A percentile compares a stretch with the other conserved stretches of the same genome.
Evolutionary conservation across 345 rosid species (phyloP).

Genomic region (Laguncularia racemosa): DNA sequence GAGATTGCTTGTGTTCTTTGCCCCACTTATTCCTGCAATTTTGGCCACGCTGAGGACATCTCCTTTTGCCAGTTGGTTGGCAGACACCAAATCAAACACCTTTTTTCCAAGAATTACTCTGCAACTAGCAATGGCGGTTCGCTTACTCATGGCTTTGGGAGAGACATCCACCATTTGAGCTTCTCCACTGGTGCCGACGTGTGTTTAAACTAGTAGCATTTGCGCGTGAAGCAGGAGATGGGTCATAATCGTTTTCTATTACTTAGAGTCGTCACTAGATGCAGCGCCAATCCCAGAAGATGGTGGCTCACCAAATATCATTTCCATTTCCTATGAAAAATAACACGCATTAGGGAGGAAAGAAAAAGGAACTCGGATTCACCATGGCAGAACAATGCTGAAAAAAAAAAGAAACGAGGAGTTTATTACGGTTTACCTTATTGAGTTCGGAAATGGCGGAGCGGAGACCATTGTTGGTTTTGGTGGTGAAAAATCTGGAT

Average conservation of each 20-base stretch:
- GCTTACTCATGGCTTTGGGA: conserved; percentile 47
- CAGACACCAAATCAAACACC: conserved; percentile 72
- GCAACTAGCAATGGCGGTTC: conserved; percentile 75
- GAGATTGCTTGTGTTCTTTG: conserved; percentile 76
- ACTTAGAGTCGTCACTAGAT: conserved; percentile 9
- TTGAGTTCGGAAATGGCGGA: conserved; percentile 38
- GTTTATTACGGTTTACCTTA: conserved; percentile 24
- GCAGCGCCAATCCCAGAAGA: conserved; percentile 38
- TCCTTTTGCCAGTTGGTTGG: conserved; percentile 84
- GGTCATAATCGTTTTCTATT: conserved; percentile 16
- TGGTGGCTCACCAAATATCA: conserved; percentile 67
- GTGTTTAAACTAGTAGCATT: conserved; percentile 39
- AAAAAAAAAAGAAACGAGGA: too few relatives aligned
- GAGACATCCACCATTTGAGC: conserved; percentile 98
- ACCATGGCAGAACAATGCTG: background rate
- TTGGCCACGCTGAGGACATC: conserved; percentile 92
- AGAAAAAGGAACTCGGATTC: conserved; percentile 1
- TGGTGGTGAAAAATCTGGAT: conserved; percentile 27
- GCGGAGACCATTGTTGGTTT: conserved; percentile 16
- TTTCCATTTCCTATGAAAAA: conserved; percentile 61
- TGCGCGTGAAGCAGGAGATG: conserved; percentile 12
- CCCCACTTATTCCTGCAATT: conserved; percentile 84
- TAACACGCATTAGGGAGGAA: background rate
- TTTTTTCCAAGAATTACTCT: conserved; percentile 62
- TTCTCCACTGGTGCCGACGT: conserved; percentile 53